phyloP scores from a whole-genome alignment of 805 yeast species.

The Ogataea zsoltii region DNA sequence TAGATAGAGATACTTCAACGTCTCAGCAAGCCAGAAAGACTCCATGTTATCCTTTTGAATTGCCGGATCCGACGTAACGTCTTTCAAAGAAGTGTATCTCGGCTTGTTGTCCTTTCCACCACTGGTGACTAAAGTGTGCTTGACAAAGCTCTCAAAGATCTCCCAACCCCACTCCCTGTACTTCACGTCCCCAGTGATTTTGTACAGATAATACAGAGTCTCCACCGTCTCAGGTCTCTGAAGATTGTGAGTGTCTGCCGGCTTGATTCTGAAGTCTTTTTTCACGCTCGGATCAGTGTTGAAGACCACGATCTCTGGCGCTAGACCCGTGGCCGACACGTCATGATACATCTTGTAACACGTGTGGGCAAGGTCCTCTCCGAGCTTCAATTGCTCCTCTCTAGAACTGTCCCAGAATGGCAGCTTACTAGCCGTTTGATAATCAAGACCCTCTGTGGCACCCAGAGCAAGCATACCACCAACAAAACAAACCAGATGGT shows the following conservation, averaged over 20 bases:
- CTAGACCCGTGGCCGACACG: slow-evolving; percentile 67
- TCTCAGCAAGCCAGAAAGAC: slow-evolving; percentile 93
- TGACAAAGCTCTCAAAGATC: slow-evolving; percentile 69
- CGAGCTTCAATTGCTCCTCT: slow-evolving; percentile 67
- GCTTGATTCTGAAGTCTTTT: slow-evolving; percentile 67
- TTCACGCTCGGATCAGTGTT: slow-evolving; percentile 49
- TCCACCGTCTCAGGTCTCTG: slow-evolving; percentile 96
- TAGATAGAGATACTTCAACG: slow-evolving; percentile 80
- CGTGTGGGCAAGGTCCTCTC: slow-evolving; percentile 71
- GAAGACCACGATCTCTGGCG: slow-evolving; percentile 90
- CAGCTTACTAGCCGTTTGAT: slow-evolving; percentile 53
- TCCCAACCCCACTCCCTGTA: slow-evolving; percentile 91
- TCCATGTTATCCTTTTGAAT: slow-evolving; percentile 71
- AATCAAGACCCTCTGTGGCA: slow-evolving; percentile 73
- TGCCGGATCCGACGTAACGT: slow-evolving; percentile 63
- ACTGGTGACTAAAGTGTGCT: slow-evolving; percentile 52
- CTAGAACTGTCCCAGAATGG: slow-evolving; percentile 57
- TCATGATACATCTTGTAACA: slow-evolving; percentile 85
- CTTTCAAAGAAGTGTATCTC: slow-evolving; percentile 61
- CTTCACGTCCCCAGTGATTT: slow-evolving; percentile 75
- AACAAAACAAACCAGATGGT: slow-evolving; percentile 87
- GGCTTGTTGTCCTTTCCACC: slow-evolving; percentile 47
- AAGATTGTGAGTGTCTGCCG: slow-evolving; percentile 74
- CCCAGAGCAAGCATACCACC: slow-evolving; percentile 90
- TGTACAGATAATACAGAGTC: slow-evolving; percentile 75